Percentiles rank a stretch among this genome's conserved stretches.
Evolutionary conservation across 78 protist species (phyloP).

Genomic region (Dictyostelium brefeldianum): DNA sequence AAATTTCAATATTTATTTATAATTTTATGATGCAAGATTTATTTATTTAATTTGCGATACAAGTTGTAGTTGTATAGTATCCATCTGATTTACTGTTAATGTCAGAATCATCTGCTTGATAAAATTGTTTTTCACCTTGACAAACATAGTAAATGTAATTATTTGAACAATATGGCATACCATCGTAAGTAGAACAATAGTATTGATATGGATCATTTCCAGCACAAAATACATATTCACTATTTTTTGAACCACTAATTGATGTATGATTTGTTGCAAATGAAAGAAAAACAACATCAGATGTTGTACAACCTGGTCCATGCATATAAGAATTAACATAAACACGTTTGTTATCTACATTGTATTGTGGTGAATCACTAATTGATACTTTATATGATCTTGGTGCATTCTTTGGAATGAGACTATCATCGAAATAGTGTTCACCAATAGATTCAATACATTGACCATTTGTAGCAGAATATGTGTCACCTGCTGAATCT

Average conservation of each 20-base stretch:
- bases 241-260: not conserved
- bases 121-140: not conserved
- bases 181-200: not conserved
- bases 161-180: not conserved
- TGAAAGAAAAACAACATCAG: not conserved
- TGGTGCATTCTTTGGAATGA: not conserved
- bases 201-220: not conserved
- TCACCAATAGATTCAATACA: conserved; percentile 2
- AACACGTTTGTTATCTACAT: not conserved
- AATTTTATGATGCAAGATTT: too few species aligned
- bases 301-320: not conserved
- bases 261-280: not conserved
- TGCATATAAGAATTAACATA: not conserved
- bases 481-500: not conserved
- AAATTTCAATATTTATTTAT: too few species aligned
- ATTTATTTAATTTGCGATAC: too few species aligned
- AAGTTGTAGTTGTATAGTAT: too few species aligned
- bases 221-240: not conserved
- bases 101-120: not conserved
- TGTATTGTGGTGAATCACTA: not conserved
- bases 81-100: too few species aligned
- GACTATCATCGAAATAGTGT: not conserved
- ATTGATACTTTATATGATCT: not conserved
- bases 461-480: not conserved
- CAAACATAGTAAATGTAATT: not conserved